These are phyloP conservation scores for Neltuma alba DNA, from an alignment of 306 rosid genomes.

Conservation along the genomic window DNA sequence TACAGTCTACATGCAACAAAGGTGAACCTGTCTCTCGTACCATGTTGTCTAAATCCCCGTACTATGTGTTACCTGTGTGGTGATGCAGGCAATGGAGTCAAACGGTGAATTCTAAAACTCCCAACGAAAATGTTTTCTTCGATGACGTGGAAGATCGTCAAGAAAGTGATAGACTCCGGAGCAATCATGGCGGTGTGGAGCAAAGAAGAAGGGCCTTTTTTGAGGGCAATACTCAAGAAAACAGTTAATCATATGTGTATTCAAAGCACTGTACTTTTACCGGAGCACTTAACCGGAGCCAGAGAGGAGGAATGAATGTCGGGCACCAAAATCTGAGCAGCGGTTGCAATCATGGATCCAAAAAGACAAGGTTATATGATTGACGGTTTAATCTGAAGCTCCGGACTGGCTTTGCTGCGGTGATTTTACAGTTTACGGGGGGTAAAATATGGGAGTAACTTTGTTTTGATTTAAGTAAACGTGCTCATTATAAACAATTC, in stretches of 20 bases:
- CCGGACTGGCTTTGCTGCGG: too few species aligned
- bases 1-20: background rate
- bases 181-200: background rate
- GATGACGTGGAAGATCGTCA: too few species aligned
- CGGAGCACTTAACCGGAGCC: background rate
- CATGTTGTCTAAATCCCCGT: background rate
- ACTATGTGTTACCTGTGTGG: background rate
- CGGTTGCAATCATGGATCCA: background rate
- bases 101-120: background rate
- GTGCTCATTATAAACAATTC: too few species aligned
- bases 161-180: background rate
- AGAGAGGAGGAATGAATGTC: too few species aligned
- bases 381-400: too few species aligned
- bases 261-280: background rate
- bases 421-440: too few species aligned
- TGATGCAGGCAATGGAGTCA: background rate
- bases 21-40: background rate
- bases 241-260: background rate
- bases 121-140: too few species aligned
- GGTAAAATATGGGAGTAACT: too few species aligned
- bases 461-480: too few species aligned
- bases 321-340: background rate
- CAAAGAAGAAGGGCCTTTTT: background rate
- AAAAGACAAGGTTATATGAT: background rate
- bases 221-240: background rate